Conservation (phyloP, 1,284 basidiomycete species). For the Ustilago trichophora region DNA sequence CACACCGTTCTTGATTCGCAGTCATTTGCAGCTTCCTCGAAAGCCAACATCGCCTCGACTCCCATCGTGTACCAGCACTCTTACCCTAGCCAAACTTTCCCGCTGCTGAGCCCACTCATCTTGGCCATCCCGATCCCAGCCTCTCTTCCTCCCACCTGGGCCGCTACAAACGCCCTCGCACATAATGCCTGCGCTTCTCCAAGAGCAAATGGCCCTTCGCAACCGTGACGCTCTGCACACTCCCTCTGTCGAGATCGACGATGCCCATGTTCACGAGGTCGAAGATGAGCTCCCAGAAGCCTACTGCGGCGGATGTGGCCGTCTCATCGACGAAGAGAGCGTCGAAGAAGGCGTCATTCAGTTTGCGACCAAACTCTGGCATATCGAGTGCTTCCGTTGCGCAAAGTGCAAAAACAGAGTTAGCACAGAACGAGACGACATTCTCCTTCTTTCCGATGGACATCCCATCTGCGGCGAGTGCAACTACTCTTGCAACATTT, state of each 20-base stretch:
- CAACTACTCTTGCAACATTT: constrained; percentile 76
- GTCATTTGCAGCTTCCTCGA: too few species aligned
- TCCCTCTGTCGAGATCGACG: constrained; percentile 10
- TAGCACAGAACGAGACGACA: constrained; percentile 83
- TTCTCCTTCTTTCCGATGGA: constrained; percentile 92
- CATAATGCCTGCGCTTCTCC: constrained; percentile 39
- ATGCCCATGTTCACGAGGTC: constrained; percentile 8
- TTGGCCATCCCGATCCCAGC: too few species aligned
- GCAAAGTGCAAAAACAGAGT: constrained; percentile 70
- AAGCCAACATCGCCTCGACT: too few species aligned
- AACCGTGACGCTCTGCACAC: constrained; percentile 1
- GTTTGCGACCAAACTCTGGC: constrained; percentile 62
- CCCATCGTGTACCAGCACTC: too few species aligned
- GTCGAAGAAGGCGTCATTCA: constrained; percentile 58
- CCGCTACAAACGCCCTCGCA: too few species aligned
- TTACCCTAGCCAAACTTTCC: too few species aligned
- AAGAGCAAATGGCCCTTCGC: constrained; percentile 8
- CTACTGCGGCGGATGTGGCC: constrained; percentile 57
- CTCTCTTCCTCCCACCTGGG: too few species aligned
- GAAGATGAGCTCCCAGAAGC: constrained; percentile 53
- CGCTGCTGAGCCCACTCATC: too few species aligned
- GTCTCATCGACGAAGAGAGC: constrained; percentile 55
- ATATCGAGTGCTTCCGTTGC: constrained; percentile 55
- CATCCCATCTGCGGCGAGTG: constrained; percentile 96
- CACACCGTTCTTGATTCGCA: too few species aligned